Evolutionary conservation across 2,329 filamentous ascomycete genomes (phyloP), one percentile per base, ranked within the genome.

Genomic region (Capronia americana): DNA sequence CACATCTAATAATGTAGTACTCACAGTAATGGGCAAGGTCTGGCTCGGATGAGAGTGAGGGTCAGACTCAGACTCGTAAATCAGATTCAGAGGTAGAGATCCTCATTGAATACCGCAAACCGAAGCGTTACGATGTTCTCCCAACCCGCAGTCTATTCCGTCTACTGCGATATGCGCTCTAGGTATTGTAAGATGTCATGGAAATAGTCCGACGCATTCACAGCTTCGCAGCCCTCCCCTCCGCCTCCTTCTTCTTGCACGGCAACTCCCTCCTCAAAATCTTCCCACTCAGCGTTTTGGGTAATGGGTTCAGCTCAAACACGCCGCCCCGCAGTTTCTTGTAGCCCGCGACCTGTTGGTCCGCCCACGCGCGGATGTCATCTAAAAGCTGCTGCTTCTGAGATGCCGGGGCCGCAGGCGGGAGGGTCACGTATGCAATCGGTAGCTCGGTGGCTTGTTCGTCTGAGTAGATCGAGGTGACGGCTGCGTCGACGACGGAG

Each of bases 351-450:
- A 70, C 55, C 32, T 71, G 57, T n/a, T 20, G 32, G 48, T 70
- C 56, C 4, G 57, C 56, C 61, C 63, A 70, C 23, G 46, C 14
- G 20, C 53, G 63, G 55, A 70, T 68, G 23, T 70, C 66, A n/a
- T 41, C 34, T 4, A 68, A 54, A 2, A 68, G 20, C 2, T 26
- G 46, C 50, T 55, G 51, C 50, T 63, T 61, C 30, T 58, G 26
- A 17, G 58, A 92, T 84, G 94, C 94, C 79, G 51, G 20, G 12
- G 53, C 30, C 7, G 11, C 14, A 1, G 55, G 12, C 30, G 48
- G 41, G n/a, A 96, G 96, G 76, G 92, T 93, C 2, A 81, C 75
- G 68, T 80, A 81, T 20, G 78, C 79, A 46, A 79, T 66, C 0
- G 79, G 79, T 1, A 79, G 75, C 66, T 81, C 79, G 12, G 78